Conservation (phyloP, 176 grass and related monocot species). For the Cenchrus americanus region DNA sequence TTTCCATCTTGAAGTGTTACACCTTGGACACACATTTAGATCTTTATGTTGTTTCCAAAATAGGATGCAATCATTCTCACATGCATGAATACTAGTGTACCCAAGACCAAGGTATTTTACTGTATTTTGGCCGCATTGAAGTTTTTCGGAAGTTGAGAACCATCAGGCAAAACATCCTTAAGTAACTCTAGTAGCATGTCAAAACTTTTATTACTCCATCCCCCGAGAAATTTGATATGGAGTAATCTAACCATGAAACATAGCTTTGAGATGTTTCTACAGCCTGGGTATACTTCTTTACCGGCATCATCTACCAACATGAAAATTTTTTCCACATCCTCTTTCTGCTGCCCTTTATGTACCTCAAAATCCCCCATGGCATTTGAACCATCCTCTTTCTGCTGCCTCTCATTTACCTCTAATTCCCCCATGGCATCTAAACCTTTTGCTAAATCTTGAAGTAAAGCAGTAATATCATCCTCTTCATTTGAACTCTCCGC, state of each 20-base stretch:
- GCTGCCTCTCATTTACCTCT: neutral
- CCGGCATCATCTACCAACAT: neutral
- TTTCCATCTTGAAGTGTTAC: conserved; percentile 10
- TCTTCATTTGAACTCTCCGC: neutral
- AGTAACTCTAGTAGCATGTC: conserved; percentile 2
- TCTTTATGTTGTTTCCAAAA: neutral
- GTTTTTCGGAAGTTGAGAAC: neutral
- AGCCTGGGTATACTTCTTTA: neutral
- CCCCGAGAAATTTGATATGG: neutral
- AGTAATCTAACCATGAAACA: conserved; percentile 8
- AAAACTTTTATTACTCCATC: neutral
- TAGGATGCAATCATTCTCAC: neutral
- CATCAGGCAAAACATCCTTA: neutral
- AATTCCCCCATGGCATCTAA: neutral
- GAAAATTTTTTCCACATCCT: neutral
- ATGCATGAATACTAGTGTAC: neutral
- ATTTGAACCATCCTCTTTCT: neutral
- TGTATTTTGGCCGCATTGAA: neutral
- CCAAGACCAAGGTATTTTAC: neutral
- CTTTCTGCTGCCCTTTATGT: neutral
- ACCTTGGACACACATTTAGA: neutral
- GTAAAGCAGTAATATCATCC: neutral
- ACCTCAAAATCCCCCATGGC: neutral
- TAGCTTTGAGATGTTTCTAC: neutral
- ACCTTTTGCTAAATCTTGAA: no score